phyloP scores from a whole-genome alignment of 2,329 filamentous ascomycete genomes.

The Shiraia sp. region DNA sequence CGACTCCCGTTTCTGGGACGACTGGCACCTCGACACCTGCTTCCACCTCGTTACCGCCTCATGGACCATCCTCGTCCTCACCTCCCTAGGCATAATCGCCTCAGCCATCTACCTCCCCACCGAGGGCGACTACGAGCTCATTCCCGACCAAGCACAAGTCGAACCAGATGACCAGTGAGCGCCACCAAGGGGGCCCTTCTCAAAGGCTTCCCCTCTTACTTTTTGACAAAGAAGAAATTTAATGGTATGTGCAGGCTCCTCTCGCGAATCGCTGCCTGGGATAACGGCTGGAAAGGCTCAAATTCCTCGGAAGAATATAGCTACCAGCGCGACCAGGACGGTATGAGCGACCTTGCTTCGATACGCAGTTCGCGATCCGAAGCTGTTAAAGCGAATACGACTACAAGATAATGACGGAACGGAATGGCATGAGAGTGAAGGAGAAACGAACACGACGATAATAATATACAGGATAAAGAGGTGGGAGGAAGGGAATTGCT shows the following conservation, averaged over 20 bases:
- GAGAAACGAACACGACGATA: background rate
- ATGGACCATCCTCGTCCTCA: constrained; percentile 59
- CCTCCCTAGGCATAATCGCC: constrained; percentile 62
- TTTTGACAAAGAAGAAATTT: constrained; percentile 12
- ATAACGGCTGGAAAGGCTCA: constrained; percentile 36
- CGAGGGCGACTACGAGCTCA: constrained; percentile 86
- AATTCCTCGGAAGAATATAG: constrained; percentile 21
- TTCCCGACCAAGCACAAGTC: constrained; percentile 47
- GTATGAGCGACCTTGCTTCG: constrained; percentile 19
- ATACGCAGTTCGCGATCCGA: background rate
- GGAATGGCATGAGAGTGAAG: background rate
- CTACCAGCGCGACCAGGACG: constrained; percentile 24
- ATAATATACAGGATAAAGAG: background rate
- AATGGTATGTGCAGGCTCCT: constrained; percentile 32
- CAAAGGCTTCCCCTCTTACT: background rate
- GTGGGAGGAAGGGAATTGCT: background rate
- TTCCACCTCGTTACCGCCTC: constrained; percentile 71
- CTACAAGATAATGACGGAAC: too few relatives aligned
- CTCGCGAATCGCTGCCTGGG: constrained; percentile 40
- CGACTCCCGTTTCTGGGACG: constrained; percentile 79
- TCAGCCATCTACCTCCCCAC: constrained; percentile 73
- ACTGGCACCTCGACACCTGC: constrained; percentile 78
- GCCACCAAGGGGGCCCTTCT: background rate
- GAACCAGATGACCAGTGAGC: constrained; percentile 43
- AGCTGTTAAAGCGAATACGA: too few relatives aligned